phyloP scores from a whole-genome alignment of 345 rosid genomes.

The Turritis glabra region DNA sequence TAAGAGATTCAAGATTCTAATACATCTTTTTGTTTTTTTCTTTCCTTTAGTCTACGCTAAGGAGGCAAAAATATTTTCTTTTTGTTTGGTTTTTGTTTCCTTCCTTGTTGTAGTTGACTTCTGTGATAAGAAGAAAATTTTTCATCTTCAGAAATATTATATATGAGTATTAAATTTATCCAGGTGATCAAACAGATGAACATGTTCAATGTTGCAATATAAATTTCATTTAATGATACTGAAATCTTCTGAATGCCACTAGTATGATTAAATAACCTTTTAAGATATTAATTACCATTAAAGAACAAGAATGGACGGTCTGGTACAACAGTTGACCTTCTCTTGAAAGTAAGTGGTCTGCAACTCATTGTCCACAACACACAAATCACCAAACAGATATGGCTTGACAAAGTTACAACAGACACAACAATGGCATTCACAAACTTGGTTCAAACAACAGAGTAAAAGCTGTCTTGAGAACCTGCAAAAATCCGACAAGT shows the following conservation, averaged over 20 bases:
- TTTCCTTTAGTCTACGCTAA: background rate
- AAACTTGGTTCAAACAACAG: conserved; percentile 3
- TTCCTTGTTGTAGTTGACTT: conserved; percentile 38
- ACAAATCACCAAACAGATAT: conserved; percentile 17
- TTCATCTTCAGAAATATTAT: background rate
- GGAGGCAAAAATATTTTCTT: background rate
- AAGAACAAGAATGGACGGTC: conserved; percentile 34
- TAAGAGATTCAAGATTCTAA: conserved; percentile 7
- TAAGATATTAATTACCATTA: conserved; percentile 24
- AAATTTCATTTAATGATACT: background rate
- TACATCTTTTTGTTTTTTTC: background rate
- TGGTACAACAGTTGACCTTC: conserved; percentile 37
- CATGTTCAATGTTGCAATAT: conserved; percentile 17
- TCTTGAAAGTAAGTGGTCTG: conserved; percentile 36
- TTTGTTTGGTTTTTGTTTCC: conserved; percentile 8
- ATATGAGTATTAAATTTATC: background rate
- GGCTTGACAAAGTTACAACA: conserved; percentile 21
- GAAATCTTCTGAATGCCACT: conserved; percentile 19
- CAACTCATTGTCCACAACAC: conserved; percentile 38
- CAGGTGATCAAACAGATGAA: conserved; percentile 28
- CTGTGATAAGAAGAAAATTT: background rate
- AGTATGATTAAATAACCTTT: background rate
- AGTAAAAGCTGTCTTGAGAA: conserved; percentile 22
- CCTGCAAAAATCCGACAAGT: background rate
- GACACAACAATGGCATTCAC: conserved; percentile 25